Evolutionary conservation across 2,329 filamentous ascomycete species (phyloP).

Genomic region (Xylaria sp.): DNA sequence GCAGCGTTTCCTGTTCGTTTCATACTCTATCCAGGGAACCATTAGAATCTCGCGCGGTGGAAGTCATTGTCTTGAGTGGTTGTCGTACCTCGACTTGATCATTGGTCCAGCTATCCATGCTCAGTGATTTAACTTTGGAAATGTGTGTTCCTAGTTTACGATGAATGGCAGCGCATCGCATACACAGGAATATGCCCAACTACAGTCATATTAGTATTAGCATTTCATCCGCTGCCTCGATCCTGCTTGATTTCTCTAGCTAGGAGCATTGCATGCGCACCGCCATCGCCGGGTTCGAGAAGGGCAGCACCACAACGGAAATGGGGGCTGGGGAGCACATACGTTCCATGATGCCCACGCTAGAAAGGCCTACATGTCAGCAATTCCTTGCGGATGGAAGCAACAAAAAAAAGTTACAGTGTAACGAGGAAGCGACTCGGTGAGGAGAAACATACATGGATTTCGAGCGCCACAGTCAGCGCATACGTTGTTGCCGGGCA

Average conservation of each 20-base stretch:
- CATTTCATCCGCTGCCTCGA: constrained; percentile 8
- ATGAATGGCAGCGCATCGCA: constrained; percentile 95
- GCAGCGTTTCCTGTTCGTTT: constrained; percentile 84
- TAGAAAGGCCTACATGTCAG: constrained; percentile 46
- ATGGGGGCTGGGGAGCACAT: constrained; percentile 54
- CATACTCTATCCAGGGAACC: constrained; percentile 72
- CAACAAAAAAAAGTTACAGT: neutral
- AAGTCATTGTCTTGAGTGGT: neutral
- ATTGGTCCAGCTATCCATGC: constrained; percentile 96
- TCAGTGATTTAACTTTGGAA: constrained; percentile 97
- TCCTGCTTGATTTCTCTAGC: neutral
- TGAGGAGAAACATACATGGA: constrained; percentile 70
- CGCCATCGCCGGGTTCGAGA: neutral
- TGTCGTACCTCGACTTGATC: constrained; percentile 90
- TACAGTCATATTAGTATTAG: constrained; percentile 49
- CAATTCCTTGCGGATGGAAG: neutral
- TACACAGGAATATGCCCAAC: constrained; percentile 95
- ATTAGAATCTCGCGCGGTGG: constrained; percentile 29
- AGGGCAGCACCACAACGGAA: neutral
- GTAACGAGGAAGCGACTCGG: constrained; percentile 7
- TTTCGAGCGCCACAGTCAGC: constrained; percentile 92
- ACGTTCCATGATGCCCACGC: constrained; percentile 98
- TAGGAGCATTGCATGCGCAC: constrained; percentile 1
- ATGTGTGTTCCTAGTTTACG: constrained; percentile 97
- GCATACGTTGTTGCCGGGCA: constrained; percentile 90